These are phyloP conservation scores for Fomitiporia mediterranea DNA, from an alignment of 1,284 basidiomycete species.

Conservation along the genomic window DNA sequence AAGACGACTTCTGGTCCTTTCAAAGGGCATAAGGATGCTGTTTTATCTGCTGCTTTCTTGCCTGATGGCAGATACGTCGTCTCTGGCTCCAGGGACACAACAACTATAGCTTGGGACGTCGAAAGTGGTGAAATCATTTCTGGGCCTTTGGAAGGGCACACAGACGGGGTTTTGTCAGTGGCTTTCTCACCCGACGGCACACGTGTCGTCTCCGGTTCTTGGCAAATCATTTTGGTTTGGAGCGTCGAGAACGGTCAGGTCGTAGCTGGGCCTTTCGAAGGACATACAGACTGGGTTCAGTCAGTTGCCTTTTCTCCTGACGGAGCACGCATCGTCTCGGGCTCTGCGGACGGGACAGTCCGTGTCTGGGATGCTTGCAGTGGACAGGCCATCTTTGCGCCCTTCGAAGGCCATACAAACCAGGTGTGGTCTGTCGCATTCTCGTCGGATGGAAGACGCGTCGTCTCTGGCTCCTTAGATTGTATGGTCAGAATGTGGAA, in stretches of 20 bases:
- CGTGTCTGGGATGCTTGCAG: constrained; percentile 9
- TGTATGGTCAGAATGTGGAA: not conserved
- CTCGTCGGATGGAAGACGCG: too few species aligned
- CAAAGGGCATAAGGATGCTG: not conserved
- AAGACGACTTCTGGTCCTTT: not conserved
- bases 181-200: not conserved
- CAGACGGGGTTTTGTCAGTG: not conserved
- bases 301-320: constrained; percentile 10
- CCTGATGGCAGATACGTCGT: constrained; percentile 14
- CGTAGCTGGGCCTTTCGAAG: not conserved
- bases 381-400: not conserved
- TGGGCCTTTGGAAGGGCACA: not conserved
- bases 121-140: not conserved
- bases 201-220: not conserved
- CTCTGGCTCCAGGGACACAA: constrained; percentile 14
- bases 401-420: too few species aligned
- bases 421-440: too few species aligned
- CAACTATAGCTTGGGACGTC: constrained; percentile 13
- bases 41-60: constrained; percentile 10
- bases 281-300: not conserved
- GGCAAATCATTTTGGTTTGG: not conserved
- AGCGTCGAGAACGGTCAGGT: not conserved
- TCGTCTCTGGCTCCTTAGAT: not conserved
- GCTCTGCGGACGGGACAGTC: constrained; percentile 1
- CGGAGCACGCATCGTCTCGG: not conserved